Evolutionary conservation across 371 early-diverging fungal species (phyloP).

Genomic region (Coemansia sp.): DNA sequence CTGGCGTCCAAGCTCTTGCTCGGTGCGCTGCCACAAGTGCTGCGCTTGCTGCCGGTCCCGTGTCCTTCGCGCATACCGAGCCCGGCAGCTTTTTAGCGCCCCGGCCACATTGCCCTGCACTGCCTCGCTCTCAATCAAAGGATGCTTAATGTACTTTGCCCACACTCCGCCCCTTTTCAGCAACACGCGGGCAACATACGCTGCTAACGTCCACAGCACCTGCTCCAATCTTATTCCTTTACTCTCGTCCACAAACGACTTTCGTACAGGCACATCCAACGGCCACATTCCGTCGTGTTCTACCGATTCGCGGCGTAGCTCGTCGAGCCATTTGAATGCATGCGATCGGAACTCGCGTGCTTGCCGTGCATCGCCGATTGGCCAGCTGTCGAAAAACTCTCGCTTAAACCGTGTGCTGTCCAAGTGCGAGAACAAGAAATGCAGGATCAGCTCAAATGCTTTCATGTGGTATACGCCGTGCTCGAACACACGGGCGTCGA

Average conservation of each 20-base stretch:
- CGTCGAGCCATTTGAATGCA: constrained; percentile 51
- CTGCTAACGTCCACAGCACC: constrained; percentile 43
- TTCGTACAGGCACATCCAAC: constrained; percentile 35
- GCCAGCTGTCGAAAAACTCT: constrained; percentile 50
- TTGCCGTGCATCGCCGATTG: constrained; percentile 51
- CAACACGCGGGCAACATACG: constrained; percentile 7
- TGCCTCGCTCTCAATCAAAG: not conserved
- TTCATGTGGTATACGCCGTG: constrained; percentile 46
- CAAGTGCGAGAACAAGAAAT: constrained; percentile 44
- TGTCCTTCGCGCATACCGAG: constrained; percentile 33
- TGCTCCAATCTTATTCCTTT: constrained; percentile 46
- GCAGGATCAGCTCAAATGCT: constrained; percentile 49
- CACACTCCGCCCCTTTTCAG: constrained; percentile 16
- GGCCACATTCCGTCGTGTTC: constrained; percentile 45
- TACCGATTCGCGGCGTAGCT: constrained; percentile 26
- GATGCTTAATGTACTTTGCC: constrained; percentile 12
- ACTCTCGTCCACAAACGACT: constrained; percentile 53
- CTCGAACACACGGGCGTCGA: constrained; percentile 46
- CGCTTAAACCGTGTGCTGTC: constrained; percentile 28
- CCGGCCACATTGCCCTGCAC: not conserved
- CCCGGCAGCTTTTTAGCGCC: constrained; percentile 12
- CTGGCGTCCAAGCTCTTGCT: not conserved
- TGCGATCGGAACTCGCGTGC: constrained; percentile 50
- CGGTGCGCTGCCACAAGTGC: constrained; percentile 14
- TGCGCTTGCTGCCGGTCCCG: constrained; percentile 34